Evolutionary conservation across 164 flowering plant genomes (phyloP), one percentile per base, ranked within the genome.

Genomic region (Nymphaea thermarum): DNA sequence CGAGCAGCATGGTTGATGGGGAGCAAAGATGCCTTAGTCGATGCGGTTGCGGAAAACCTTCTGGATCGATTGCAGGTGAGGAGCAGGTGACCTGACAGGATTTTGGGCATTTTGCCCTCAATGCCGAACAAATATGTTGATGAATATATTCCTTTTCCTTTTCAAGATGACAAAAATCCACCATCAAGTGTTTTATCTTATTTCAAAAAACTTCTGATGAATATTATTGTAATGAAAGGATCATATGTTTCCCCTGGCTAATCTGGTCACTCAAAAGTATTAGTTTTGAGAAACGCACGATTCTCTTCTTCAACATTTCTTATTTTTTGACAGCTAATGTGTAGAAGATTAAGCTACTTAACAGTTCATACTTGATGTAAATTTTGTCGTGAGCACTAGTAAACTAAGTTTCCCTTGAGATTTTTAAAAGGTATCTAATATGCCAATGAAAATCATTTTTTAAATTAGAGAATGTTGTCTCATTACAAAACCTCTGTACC

Each of bases 1-100:
- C 80, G 99, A 79, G 95, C 98, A 43, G 96, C 99, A 2, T 91
- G 93, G 98, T 77, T 94, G 82, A 79, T 78, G 82, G 76, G 73
- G 55, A 77, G 79, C 12, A 80, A 83, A 44, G 93, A 94, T 77
- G 75, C 83, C 44, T 82, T 94, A 64, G 71, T 87, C 44, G 87
- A 91, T 73, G 66, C 89, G 42, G 92, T 91, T 17, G 96, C 92
- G n/a, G 98, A 94, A 59, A 94, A 91, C 73, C 68, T 94, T 57
- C 72, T 91, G 66, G 99, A 94, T 73, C 91, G 97, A 11, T 73
- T 94, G 74, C 87, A 88, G 93, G 98, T 92, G 74, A 6, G 12
- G 53, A 44, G 25, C 15, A 5, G 57, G 14, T 8, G 15, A 8
- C 57, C 57, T 15, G 36, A 25, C 36, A 25, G 36, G 36, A 25